Conservation (phyloP, 129 eudicot species). For the Logfia minima region DNA sequence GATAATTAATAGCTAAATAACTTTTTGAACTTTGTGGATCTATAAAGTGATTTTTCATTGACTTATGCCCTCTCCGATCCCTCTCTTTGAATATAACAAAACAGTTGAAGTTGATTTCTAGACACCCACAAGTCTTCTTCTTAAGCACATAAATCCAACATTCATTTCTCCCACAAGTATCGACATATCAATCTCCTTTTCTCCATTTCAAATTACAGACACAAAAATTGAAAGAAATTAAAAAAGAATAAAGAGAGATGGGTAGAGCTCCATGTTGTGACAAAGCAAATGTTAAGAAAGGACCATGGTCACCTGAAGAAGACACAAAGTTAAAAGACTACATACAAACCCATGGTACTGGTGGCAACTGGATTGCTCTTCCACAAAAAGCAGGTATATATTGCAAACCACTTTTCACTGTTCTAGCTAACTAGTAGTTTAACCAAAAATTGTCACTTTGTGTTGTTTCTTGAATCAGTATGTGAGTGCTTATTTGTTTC, state of each 20-base stretch:
- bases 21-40: neutral
- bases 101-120: constrained; percentile 33
- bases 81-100: constrained; percentile 20
- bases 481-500: constrained; percentile 7
- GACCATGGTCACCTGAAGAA: constrained; percentile 89
- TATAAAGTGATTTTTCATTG: constrained; percentile 37
- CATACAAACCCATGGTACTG: constrained; percentile 62
- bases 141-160: constrained; percentile 45
- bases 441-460: neutral
- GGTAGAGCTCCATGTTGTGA: constrained; percentile 90
- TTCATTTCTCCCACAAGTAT: constrained; percentile 30
- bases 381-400: constrained; percentile 71
- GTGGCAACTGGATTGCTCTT: constrained; percentile 76
- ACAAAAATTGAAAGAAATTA: neutral
- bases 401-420: too few relatives aligned
- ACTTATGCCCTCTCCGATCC: constrained; percentile 33
- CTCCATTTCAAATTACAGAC: constrained; percentile 14
- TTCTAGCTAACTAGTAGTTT: neutral
- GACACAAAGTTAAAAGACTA: constrained; percentile 61
- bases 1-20: neutral
- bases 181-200: constrained; percentile 5
- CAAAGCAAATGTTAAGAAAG: constrained; percentile 75
- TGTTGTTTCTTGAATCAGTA: neutral
- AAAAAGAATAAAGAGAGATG: constrained; percentile 40
- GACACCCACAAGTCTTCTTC: constrained; percentile 42